These are phyloP conservation scores for Agroathelia rolfsii DNA, from an alignment of 1,284 basidiomycete species.

Conservation along the genomic window DNA sequence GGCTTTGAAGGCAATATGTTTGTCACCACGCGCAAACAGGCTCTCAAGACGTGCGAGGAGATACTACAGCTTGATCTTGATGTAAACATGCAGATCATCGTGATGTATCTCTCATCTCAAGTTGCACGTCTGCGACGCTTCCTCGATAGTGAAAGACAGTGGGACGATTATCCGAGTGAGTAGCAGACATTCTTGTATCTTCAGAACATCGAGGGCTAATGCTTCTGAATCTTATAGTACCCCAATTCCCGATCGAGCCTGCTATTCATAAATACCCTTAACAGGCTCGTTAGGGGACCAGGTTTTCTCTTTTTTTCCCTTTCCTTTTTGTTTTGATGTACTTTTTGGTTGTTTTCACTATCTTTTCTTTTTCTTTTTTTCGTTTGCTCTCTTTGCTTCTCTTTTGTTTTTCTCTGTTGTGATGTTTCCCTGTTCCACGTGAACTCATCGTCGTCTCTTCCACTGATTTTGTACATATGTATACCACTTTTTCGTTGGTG, in stretches of 20 bases:
- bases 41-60: conserved; percentile 65
- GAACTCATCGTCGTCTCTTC: background rate
- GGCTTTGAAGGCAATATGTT: conserved; percentile 79
- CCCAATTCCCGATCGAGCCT: conserved; percentile 48
- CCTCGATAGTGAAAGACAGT: conserved; percentile 56
- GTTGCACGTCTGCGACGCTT: conserved; percentile 66
- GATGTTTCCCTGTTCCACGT: too few species aligned
- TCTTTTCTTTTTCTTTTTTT: conserved; percentile 16
- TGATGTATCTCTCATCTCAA: conserved; percentile 71
- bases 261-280: conserved; percentile 24
- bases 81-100: conserved; percentile 76
- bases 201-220: too few species aligned
- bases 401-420: conserved; percentile 12
- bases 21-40: conserved; percentile 61
- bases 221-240: too few species aligned
- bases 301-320: too few species aligned
- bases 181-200: too few species aligned
- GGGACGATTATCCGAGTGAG: conserved; percentile 75
- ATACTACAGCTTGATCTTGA: conserved; percentile 61
- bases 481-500: too few species aligned
- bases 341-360: conserved; percentile 15
- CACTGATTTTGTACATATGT: background rate
- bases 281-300: too few species aligned
- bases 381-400: conserved; percentile 14
- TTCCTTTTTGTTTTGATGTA: too few species aligned